Conservation (phyloP, 768 basidiomycete species). For the Crassisporium funariophilum region DNA sequence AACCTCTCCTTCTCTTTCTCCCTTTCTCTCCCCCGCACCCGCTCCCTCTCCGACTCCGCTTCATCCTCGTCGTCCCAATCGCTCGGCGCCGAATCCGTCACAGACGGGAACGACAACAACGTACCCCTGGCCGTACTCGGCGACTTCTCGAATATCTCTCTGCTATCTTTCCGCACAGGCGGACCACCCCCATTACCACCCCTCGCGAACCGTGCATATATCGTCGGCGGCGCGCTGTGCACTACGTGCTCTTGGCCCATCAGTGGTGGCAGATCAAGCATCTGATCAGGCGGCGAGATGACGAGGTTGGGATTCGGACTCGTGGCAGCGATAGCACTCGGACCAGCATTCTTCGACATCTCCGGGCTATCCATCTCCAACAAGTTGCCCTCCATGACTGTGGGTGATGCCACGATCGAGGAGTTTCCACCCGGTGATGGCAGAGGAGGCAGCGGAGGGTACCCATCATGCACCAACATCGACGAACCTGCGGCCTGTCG, state of each 20-base stretch:
- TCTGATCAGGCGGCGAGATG: slow-evolving; percentile 23
- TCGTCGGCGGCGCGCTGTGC: slow-evolving; percentile 49
- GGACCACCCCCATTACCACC: slow-evolving; percentile 14
- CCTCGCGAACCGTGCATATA: slow-evolving; percentile 34
- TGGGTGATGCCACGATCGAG: no score
- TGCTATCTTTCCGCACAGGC: slow-evolving; percentile 34
- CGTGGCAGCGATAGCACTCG: slow-evolving; percentile 1
- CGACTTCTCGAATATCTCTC: slow-evolving; percentile 37
- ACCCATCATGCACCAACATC: slow-evolving; percentile 22
- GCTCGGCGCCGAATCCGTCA: slow-evolving; percentile 51
- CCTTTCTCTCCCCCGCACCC: slow-evolving; percentile 13
- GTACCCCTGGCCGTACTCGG: slow-evolving; percentile 32
- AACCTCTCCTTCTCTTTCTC: slow-evolving; percentile 15
- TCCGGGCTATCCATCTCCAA: slow-evolving; percentile 29
- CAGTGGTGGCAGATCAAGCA: slow-evolving; percentile 32
- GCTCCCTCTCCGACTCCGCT: slow-evolving; percentile 20
- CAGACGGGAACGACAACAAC: slow-evolving; percentile 51
- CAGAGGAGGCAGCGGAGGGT: slow-evolving; percentile 35
- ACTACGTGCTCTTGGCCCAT: slow-evolving; percentile 35
- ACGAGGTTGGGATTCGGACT: background rate
- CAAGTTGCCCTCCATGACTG: slow-evolving; percentile 26
- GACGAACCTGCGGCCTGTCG: slow-evolving; percentile 41
- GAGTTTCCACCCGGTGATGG: slow-evolving; percentile 18
- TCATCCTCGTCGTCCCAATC: slow-evolving; percentile 41
- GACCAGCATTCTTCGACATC: slow-evolving; percentile 12